A percentile compares a stretch with the other conserved stretches of the same genome.
These are phyloP conservation scores for Beta macrorhiza DNA, from an alignment of 179 eudicot genomes.

Conservation along the genomic window DNA sequence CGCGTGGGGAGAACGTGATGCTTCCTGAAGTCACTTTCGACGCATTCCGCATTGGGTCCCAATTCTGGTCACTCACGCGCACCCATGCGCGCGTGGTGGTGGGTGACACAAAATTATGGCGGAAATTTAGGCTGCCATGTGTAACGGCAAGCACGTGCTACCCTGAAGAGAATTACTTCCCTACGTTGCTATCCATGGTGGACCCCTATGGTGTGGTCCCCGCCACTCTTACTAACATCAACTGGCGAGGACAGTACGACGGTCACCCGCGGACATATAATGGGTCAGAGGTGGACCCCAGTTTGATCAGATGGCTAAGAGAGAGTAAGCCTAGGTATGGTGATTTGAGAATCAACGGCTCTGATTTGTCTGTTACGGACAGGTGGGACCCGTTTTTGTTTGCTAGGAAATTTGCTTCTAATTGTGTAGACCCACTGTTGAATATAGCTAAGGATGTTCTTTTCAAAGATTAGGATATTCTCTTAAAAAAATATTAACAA, in stretches of 20 bases:
- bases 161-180: conserved; percentile 85
- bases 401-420: conserved; percentile 70
- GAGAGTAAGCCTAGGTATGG: conserved; percentile 55
- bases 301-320: conserved; percentile 50
- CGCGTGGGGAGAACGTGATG: conserved; percentile 65
- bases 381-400: conserved; percentile 64
- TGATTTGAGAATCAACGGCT: conserved; percentile 30
- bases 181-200: conserved; percentile 59
- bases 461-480: conserved; percentile 38
- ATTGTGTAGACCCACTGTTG: conserved; percentile 45
- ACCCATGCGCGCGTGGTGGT: conserved; percentile 57
- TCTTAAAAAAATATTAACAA: no score
- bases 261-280: conserved; percentile 71
- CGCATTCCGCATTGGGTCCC: conserved; percentile 70
- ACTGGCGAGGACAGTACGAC: conserved; percentile 55
- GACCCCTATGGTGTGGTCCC: conserved; percentile 60
- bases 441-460: conserved; percentile 45
- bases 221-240: conserved; percentile 65
- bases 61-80: conserved; percentile 70
- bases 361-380: conserved; percentile 33
- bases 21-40: conserved; percentile 49
- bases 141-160: conserved; percentile 41
- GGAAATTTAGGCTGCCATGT: conserved; percentile 65
- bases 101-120: conserved; percentile 52
- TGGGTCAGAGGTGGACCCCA: conserved; percentile 44